Base-by-base conservation (phyloP, 192 early-diverging fungal species). In the Diversispora epigaea region DNA sequence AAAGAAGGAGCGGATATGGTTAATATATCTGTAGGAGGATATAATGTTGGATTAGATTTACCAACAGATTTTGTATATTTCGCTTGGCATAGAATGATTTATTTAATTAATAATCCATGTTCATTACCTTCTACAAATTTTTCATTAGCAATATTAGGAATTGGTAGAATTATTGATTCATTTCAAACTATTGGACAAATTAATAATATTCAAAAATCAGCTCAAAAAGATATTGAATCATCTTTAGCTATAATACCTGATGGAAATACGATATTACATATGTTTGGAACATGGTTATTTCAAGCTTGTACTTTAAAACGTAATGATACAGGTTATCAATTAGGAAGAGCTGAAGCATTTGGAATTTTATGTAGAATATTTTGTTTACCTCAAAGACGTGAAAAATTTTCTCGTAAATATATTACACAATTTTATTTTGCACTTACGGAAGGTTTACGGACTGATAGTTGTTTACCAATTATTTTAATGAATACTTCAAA, bases 281-380 rank as follows among this genome's bases (percentile, higher is more conserved):
- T 95, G 90, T 94, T 94, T 87, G 93, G 92, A 2, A 67, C 78
- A 0, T 93, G 89, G 87, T 81, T 96, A 9, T 95, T 94, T 85
- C 90, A 92, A 44, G 90, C 90, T 0, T 84, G 84, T 60, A 64
- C 86, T 17, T 69, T 80, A 8, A 78, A 75, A 4, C 65, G 47
- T 14, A 68, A 74, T 15, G 82, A 83, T 52, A 12, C 49, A 0
- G 68, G 50, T 9, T 40, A 32, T 62, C 79, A 84, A 63, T 69
- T 81, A n/a, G 92, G 93, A 10, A 84, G 85, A 56, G 88, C 92
- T 1, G 87, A 88, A 68, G 92, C 93, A 4, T 84, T 87, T 79
- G 90, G 85, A 6, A 89, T 89, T 10, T 78, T 95, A 0, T 95
- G 93, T 76, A 82, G 87, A 43, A 92, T 95, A 43, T 93, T 95